A percentile compares a stretch with the other conserved stretches of the same genome.
Evolutionary conservation across 148 eudicot genomes (phyloP).

Genomic region (Rhododendron molle): DNA sequence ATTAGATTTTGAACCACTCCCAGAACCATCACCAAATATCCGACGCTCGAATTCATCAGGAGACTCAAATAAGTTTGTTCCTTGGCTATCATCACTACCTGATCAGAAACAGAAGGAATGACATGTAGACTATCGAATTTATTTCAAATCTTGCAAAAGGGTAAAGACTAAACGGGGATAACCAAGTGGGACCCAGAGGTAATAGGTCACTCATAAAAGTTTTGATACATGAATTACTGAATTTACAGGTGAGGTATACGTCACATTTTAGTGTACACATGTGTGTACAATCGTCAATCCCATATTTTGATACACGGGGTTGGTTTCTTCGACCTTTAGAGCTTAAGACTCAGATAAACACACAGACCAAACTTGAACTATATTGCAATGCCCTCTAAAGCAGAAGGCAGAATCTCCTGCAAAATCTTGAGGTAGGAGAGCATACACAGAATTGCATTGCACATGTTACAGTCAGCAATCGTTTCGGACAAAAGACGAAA

Average conservation of each 20-base stretch:
- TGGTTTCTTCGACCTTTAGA: background rate
- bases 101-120: conserved; percentile 12
- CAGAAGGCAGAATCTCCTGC: background rate
- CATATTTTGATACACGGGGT: background rate
- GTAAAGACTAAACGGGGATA: background rate
- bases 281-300: background rate
- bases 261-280: background rate
- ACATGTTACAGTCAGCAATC: background rate
- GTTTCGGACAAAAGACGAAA: background rate
- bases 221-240: background rate
- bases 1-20: conserved; percentile 18
- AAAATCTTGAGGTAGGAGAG: background rate
- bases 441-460: background rate
- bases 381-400: background rate
- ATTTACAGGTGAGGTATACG: background rate
- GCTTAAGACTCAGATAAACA: background rate
- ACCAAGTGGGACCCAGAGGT: background rate
- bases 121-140: background rate
- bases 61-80: conserved; percentile 32
- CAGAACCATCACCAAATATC: conserved; percentile 38
- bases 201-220: background rate
- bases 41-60: conserved; percentile 51
- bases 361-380: background rate
- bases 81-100: conserved; percentile 28
- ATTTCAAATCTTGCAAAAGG: background rate